Conservation (phyloP, 495 filamentous ascomycete species). For the Talaromyces ruber region DNA sequence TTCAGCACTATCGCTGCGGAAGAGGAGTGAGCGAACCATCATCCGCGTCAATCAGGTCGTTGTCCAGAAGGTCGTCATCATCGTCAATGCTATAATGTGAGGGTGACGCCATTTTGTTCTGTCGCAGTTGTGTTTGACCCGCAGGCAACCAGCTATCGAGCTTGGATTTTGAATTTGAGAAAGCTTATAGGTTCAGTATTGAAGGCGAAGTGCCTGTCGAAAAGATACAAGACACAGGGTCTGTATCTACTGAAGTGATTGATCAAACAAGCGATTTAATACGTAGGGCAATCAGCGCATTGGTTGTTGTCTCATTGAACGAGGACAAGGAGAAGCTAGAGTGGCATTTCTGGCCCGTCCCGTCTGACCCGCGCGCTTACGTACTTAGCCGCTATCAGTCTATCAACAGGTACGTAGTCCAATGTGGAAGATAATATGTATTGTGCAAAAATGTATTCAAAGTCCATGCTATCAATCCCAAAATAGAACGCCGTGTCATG, state of each 20-base stretch:
- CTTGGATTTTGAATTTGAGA: background rate
- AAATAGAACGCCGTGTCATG: background rate
- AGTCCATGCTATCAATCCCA: background rate
- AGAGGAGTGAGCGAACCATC: slow-evolving; percentile 54
- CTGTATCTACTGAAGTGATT: background rate
- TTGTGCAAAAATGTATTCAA: background rate
- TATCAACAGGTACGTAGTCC: too few species aligned
- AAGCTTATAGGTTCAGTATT: background rate
- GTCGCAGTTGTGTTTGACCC: background rate
- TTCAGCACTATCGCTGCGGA: background rate
- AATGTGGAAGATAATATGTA: background rate
- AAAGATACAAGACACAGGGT: background rate
- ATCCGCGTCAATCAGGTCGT: slow-evolving; percentile 92
- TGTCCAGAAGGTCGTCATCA: slow-evolving; percentile 66
- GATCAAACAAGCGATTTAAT: background rate
- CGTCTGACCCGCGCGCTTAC: background rate
- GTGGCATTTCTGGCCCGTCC: slow-evolving; percentile 24
- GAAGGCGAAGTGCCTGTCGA: background rate
- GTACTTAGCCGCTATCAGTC: background rate
- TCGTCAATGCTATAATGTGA: slow-evolving; percentile 32
- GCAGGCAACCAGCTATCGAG: background rate
- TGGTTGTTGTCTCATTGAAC: background rate
- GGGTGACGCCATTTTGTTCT: slow-evolving; percentile 5
- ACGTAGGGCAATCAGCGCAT: background rate
- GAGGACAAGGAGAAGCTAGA: slow-evolving; percentile 32